Evolutionary conservation across 345 rosid species (phyloP).

Genomic region (Psidium friedrichsthalianum): DNA sequence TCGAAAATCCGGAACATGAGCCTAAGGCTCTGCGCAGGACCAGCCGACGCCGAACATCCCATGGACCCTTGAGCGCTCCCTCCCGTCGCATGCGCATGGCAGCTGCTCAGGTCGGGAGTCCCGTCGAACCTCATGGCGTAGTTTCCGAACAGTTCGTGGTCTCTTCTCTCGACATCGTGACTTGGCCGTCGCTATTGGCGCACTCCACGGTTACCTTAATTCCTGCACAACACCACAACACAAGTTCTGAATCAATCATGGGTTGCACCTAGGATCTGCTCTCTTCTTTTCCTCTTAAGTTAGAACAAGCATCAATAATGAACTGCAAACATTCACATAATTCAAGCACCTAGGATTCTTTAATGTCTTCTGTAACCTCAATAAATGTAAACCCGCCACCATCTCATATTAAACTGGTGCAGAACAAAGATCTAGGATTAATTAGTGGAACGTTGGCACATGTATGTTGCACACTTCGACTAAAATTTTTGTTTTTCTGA

Average conservation of each 20-base stretch:
- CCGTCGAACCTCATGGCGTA: slow-evolving; percentile 69
- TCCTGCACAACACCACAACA: slow-evolving; percentile 30
- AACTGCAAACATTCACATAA: not conserved
- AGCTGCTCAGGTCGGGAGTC: slow-evolving; percentile 59
- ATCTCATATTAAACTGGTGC: not conserved
- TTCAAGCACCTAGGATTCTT: not conserved
- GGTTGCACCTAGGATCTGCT: not conserved
- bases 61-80: slow-evolving; percentile 17
- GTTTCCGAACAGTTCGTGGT: slow-evolving; percentile 57
- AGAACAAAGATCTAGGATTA: not conserved
- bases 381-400: not conserved
- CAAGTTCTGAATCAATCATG: not conserved
- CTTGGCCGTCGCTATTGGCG: slow-evolving; percentile 41
- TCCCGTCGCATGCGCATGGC: slow-evolving; percentile 54
- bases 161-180: slow-evolving; percentile 58
- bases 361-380: not conserved
- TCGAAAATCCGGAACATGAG: slow-evolving; percentile 46
- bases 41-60: slow-evolving; percentile 41
- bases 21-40: slow-evolving; percentile 47
- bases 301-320: not conserved
- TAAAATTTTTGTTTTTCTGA: no score
- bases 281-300: not conserved
- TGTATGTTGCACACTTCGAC: not conserved
- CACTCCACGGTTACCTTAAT: slow-evolving; percentile 49
- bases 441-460: not conserved